Evolutionary conservation across 2,329 filamentous ascomycete species (phyloP).

Genomic region (Metarhizium album): DNA sequence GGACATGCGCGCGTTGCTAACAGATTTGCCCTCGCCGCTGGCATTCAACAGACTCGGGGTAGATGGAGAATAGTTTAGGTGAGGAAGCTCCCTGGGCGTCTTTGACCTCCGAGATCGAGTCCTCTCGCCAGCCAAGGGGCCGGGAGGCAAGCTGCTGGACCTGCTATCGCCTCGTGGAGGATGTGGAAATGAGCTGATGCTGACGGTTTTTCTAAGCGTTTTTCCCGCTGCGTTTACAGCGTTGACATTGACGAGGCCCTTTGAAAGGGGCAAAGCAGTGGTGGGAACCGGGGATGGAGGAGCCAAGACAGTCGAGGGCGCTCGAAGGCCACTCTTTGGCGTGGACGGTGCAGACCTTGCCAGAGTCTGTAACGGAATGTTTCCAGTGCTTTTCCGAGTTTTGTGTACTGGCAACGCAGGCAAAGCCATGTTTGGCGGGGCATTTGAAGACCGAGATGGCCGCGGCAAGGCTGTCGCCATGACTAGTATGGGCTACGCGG

Average conservation of each 20-base stretch:
- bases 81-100: conserved; percentile 43
- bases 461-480: conserved; percentile 51
- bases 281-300: conserved; percentile 43
- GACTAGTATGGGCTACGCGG: background rate
- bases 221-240: conserved; percentile 51
- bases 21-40: conserved; percentile 65
- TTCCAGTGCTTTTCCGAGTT: conserved; percentile 55
- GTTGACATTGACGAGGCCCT: conserved; percentile 44
- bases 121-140: conserved; percentile 45
- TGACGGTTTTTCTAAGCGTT: conserved; percentile 74
- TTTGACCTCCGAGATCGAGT: conserved; percentile 42
- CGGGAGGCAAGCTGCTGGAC: conserved; percentile 50
- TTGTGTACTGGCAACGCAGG: conserved; percentile 66
- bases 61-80: conserved; percentile 33
- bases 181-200: conserved; percentile 88
- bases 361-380: conserved; percentile 26
- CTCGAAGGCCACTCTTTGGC: conserved; percentile 47
- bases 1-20: conserved; percentile 55
- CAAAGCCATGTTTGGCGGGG: conserved; percentile 60
- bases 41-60: conserved; percentile 72
- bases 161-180: conserved; percentile 61
- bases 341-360: conserved; percentile 34
- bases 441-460: conserved; percentile 55
- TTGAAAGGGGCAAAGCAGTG: conserved; percentile 44
- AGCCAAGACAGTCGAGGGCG: conserved; percentile 43